Percentiles rank a stretch among this genome's conserved stretches.
Conservation (phyloP, 2,329 filamentous ascomycete species). For the Alternaria arbusti region DNA sequence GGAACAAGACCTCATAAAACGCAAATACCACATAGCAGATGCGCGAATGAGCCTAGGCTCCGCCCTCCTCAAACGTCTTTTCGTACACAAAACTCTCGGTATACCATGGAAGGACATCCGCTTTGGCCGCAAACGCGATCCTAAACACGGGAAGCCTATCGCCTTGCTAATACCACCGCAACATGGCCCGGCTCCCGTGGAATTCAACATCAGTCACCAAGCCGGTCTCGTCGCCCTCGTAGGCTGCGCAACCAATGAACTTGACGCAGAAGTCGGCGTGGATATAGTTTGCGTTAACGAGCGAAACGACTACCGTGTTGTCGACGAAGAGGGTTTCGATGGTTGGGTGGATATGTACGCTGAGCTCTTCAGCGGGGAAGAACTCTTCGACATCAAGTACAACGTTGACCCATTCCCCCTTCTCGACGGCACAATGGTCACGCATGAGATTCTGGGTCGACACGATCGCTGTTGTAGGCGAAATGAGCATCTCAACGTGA, state of each 20-base stretch:
- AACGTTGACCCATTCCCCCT: slow-evolving; percentile 53
- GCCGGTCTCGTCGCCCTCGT: slow-evolving; percentile 74
- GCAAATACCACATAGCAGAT: slow-evolving; percentile 71
- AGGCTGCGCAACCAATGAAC: slow-evolving; percentile 46
- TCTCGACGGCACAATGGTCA: slow-evolving; percentile 53
- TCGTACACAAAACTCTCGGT: slow-evolving; percentile 64
- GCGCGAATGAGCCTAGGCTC: slow-evolving; percentile 77
- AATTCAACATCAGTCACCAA: slow-evolving; percentile 83
- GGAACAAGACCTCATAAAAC: slow-evolving; percentile 65
- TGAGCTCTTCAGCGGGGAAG: slow-evolving; percentile 70
- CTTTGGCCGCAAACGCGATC: slow-evolving; percentile 62
- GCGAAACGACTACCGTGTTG: slow-evolving; percentile 66
- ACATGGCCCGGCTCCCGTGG: slow-evolving; percentile 49
- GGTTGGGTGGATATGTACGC: slow-evolving; percentile 74
- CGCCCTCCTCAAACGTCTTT: slow-evolving; percentile 74
- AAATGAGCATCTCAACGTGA: slow-evolving; percentile 49
- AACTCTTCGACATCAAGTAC: slow-evolving; percentile 68
- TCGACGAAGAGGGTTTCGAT: slow-evolving; percentile 68
- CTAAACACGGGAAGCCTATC: slow-evolving; percentile 59
- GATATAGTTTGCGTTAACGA: slow-evolving; percentile 80
- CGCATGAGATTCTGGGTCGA: slow-evolving; percentile 50
- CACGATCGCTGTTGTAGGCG: slow-evolving; percentile 52
- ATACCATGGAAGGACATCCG: slow-evolving; percentile 67
- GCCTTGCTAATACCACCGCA: slow-evolving; percentile 46
- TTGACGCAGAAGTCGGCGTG: slow-evolving; percentile 65